Conservation (phyloP, 2,329 filamentous ascomycete species). For the Cadophora sp. region DNA sequence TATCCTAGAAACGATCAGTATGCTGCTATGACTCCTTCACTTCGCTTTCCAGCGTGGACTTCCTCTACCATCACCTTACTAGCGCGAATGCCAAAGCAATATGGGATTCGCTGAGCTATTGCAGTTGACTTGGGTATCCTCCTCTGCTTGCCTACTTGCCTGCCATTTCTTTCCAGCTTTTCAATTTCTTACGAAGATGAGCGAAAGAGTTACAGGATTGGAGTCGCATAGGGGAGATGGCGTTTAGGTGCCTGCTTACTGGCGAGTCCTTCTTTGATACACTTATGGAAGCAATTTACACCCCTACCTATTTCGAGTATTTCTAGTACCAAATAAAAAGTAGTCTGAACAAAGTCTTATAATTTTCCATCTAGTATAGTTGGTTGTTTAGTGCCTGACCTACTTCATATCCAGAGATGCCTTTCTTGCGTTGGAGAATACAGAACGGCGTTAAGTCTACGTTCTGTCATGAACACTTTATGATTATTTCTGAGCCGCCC, state of each 20-base stretch:
- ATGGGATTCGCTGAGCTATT: too few relatives aligned
- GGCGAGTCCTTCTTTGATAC: neutral
- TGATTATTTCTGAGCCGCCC: too few relatives aligned
- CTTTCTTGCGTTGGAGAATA: too few relatives aligned
- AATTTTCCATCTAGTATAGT: too few relatives aligned
- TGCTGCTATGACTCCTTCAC: too few relatives aligned
- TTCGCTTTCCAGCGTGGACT: too few relatives aligned
- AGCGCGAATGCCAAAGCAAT: too few relatives aligned
- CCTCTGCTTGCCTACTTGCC: neutral
- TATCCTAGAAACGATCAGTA: neutral
- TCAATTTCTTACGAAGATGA: neutral
- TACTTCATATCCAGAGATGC: too few relatives aligned
- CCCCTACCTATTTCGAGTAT: neutral
- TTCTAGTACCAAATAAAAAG: neutral
- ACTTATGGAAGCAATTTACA: constrained; percentile 1
- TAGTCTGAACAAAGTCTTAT: neutral
- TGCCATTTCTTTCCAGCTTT: neutral
- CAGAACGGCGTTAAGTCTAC: too few relatives aligned
- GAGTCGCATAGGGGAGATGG: neutral
- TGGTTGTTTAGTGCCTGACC: too few relatives aligned
- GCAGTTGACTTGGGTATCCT: neutral
- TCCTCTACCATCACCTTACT: too few relatives aligned
- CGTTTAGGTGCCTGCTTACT: neutral
- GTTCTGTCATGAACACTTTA: too few relatives aligned
- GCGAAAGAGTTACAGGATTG: neutral